Conservation (phyloP, 768 basidiomycete genomes). For the Nidularia pulvinata region DNA sequence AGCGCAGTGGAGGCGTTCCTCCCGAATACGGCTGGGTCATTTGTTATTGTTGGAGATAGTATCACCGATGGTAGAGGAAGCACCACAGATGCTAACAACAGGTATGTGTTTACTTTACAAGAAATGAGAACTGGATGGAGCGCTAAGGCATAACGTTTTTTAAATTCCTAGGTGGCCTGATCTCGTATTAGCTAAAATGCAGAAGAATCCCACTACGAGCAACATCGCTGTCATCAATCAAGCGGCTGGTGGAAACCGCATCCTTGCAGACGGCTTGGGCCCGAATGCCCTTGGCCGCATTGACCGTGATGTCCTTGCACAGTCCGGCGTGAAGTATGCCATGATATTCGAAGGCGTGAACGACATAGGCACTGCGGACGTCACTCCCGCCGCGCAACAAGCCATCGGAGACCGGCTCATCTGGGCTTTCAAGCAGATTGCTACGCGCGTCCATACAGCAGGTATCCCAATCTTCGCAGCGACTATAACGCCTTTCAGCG, state of each 20-base stretch:
- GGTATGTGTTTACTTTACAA: constrained; percentile 17
- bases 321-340: constrained; percentile 40
- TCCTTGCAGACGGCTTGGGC: constrained; percentile 47
- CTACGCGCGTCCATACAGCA: constrained; percentile 34
- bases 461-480: constrained; percentile 45
- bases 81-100: constrained; percentile 40
- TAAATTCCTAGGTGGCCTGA: constrained; percentile 39
- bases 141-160: not conserved
- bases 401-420: constrained; percentile 38
- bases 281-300: constrained; percentile 45
- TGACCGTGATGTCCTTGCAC: constrained; percentile 49
- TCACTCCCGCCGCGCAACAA: constrained; percentile 30
- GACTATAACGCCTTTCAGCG: constrained; percentile 50
- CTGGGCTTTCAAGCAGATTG: constrained; percentile 43
- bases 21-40: constrained; percentile 19
- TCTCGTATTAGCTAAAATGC: constrained; percentile 39
- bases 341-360: constrained; percentile 57
- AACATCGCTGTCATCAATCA: constrained; percentile 45
- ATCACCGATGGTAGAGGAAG: constrained; percentile 53
- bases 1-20: constrained; percentile 42
- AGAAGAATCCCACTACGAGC: constrained; percentile 23
- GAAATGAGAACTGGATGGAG: not conserved
- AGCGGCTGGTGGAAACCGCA: constrained; percentile 52
- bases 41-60: constrained; percentile 50
- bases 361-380: constrained; percentile 43